phyloP scores from a whole-genome alignment of 2,329 filamentous ascomycete species.

The Penicillium oxalicum region DNA sequence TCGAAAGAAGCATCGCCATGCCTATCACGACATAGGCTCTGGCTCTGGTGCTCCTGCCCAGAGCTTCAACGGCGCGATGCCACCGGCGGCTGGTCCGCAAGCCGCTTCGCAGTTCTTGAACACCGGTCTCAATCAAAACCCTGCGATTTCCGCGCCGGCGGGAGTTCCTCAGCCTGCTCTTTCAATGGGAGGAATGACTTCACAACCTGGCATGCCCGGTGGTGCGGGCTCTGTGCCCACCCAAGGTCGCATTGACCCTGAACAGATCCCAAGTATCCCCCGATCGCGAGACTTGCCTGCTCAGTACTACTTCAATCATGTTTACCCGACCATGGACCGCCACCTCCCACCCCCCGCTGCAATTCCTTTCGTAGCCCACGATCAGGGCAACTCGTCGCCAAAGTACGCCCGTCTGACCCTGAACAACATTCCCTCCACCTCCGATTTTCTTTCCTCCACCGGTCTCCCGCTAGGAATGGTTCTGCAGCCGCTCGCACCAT shows the following conservation, averaged over 20 bases:
- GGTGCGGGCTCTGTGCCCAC: slow-evolving; percentile 55
- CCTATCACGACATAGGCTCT: slow-evolving; percentile 71
- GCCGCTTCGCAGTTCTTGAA: slow-evolving; percentile 56
- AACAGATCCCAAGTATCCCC: slow-evolving; percentile 89
- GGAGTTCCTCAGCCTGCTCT: slow-evolving; percentile 20
- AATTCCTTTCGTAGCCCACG: slow-evolving; percentile 84
- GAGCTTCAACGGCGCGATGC: slow-evolving; percentile 65
- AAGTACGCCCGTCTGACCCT: slow-evolving; percentile 87
- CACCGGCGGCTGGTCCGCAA: slow-evolving; percentile 49
- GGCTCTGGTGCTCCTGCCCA: slow-evolving; percentile 50
- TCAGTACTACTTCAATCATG: slow-evolving; percentile 75
- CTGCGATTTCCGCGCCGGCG: slow-evolving; percentile 25
- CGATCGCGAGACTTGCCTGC: slow-evolving; percentile 75
- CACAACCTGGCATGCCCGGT: slow-evolving; percentile 31
- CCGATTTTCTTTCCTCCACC: slow-evolving; percentile 73
- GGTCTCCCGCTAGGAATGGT: slow-evolving; percentile 80
- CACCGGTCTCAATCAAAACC: slow-evolving; percentile 42
- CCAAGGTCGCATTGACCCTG: slow-evolving; percentile 74
- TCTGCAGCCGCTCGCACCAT: slow-evolving; percentile 76
- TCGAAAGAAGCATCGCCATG: slow-evolving; percentile 93
- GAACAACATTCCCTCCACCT: slow-evolving; percentile 82
- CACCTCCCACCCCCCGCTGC: slow-evolving; percentile 84
- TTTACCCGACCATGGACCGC: slow-evolving; percentile 93
- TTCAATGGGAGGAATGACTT: slow-evolving; percentile 19
- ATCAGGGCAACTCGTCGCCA: slow-evolving; percentile 93